Evolutionary conservation across 1,284 basidiomycete species (phyloP).

Genomic region (Malassezia japonica): DNA sequence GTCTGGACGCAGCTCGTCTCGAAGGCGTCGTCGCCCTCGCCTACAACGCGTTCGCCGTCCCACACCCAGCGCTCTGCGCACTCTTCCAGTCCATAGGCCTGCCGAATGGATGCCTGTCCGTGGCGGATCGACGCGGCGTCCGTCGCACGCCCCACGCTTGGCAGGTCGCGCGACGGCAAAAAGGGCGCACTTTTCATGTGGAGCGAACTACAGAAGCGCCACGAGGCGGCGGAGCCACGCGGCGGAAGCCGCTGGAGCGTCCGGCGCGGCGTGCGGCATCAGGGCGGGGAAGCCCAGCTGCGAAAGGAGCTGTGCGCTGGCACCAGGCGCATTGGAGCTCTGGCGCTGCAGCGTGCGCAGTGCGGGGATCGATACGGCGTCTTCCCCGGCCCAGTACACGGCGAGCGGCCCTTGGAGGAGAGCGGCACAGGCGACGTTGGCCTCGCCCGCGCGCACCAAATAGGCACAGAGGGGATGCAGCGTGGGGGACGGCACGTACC

Average conservation of each 20-base stretch:
- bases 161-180: constrained; percentile 7
- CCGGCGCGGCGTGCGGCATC: not conserved
- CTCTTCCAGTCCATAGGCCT: constrained; percentile 2
- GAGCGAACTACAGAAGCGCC: not conserved
- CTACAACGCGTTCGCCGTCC: not conserved
- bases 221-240: not conserved
- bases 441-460: not conserved
- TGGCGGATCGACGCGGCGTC: not conserved
- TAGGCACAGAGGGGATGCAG: not conserved
- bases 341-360: not conserved
- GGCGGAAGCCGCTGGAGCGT: not conserved
- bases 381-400: not conserved
- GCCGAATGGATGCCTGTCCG: not conserved
- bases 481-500: not conserved
- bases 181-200: not conserved
- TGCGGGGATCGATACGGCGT: not conserved
- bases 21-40: constrained; percentile 5
- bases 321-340: not conserved
- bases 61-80: not conserved
- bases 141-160: not conserved
- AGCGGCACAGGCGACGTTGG: not conserved
- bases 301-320: not conserved
- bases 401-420: not conserved
- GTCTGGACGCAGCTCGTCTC: constrained; percentile 10
- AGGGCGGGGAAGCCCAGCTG: constrained; percentile 4